A percentile compares a stretch with the other conserved stretches of the same genome.
Conservation (phyloP, 495 filamentous ascomycete species). For the Corynascus novoguineensis region DNA sequence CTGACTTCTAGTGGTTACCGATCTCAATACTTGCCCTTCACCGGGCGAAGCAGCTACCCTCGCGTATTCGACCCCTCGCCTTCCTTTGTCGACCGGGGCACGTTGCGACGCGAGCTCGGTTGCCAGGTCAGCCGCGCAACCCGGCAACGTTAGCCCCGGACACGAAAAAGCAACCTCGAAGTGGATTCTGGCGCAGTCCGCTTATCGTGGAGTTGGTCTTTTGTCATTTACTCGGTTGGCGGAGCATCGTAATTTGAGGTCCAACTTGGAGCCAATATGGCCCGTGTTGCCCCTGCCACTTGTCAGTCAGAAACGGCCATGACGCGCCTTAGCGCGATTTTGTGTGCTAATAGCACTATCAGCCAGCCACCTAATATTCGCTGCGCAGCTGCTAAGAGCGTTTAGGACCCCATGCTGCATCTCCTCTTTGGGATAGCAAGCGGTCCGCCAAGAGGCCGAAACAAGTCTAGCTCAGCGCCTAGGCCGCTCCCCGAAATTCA, state of each 20-base stretch:
- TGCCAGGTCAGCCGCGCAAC: not conserved
- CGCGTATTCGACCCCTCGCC: too few species aligned
- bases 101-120: too few species aligned
- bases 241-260: slow-evolving; percentile 8
- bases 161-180: not conserved
- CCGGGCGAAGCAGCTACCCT: too few species aligned
- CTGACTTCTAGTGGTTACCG: too few species aligned
- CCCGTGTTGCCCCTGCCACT: not conserved
- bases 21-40: too few species aligned
- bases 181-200: not conserved
- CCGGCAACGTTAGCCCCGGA: not conserved
- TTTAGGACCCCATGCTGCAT: not conserved
- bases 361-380: slow-evolving; percentile 3
- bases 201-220: slow-evolving; percentile 7
- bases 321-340: not conserved
- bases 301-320: not conserved
- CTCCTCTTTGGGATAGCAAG: slow-evolving; percentile 3
- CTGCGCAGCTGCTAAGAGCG: not conserved
- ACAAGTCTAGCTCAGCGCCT: slow-evolving; percentile 1
- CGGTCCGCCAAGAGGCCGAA: slow-evolving; percentile 12
- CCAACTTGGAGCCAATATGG: slow-evolving; percentile 1
- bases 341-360: slow-evolving; percentile 6
- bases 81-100: not conserved
- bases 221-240: slow-evolving; percentile 1
- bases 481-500: slow-evolving; percentile 14